Conservation (phyloP, 805 yeast genomes). For the Candida pseudofarinosa region DNA sequence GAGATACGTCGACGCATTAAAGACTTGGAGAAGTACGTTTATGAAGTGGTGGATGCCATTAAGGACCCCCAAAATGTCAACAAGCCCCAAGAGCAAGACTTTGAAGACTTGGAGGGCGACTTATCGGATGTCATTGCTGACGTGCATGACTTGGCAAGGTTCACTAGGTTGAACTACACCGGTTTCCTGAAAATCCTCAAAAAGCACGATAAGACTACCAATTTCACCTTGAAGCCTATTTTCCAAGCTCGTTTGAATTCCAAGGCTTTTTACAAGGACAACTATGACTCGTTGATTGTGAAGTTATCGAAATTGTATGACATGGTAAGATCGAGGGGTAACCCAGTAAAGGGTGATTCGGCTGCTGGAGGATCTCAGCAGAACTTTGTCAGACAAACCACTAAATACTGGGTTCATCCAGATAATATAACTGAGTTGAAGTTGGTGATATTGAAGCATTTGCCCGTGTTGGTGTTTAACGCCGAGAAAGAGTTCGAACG, state of each 20-base stretch:
- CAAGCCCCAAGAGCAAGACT: conserved; percentile 39
- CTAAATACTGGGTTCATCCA: conserved; percentile 99
- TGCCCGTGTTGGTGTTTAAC: conserved; percentile 95
- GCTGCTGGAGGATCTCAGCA: conserved; percentile 98
- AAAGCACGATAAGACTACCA: conserved; percentile 90
- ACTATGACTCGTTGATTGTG: conserved; percentile 85
- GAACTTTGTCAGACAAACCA: conserved; percentile 96
- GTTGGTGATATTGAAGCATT: conserved; percentile 84
- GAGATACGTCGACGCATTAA: conserved; percentile 84
- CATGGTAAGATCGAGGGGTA: conserved; percentile 91
- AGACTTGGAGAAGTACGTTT: conserved; percentile 71
- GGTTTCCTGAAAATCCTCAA: conserved; percentile 96
- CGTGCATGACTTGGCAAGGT: conserved; percentile 94
- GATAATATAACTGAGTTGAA: conserved; percentile 96
- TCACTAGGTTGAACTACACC: conserved; percentile 87
- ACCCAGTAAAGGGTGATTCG: conserved; percentile 91
- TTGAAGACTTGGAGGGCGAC: conserved; percentile 41
- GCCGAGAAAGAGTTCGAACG: conserved; percentile 92
- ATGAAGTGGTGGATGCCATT: conserved; percentile 54
- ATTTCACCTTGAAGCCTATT: conserved; percentile 72
- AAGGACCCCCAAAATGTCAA: conserved; percentile 23
- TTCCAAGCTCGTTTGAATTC: conserved; percentile 90
- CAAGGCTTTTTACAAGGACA: conserved; percentile 94
- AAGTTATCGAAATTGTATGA: conserved; percentile 87
- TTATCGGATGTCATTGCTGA: conserved; percentile 83